A percentile compares a stretch with the other conserved stretches of the same genome.
Evolutionary conservation across 2,329 filamentous ascomycete genomes (phyloP).

Genomic region (Colletotrichum shisoi): DNA sequence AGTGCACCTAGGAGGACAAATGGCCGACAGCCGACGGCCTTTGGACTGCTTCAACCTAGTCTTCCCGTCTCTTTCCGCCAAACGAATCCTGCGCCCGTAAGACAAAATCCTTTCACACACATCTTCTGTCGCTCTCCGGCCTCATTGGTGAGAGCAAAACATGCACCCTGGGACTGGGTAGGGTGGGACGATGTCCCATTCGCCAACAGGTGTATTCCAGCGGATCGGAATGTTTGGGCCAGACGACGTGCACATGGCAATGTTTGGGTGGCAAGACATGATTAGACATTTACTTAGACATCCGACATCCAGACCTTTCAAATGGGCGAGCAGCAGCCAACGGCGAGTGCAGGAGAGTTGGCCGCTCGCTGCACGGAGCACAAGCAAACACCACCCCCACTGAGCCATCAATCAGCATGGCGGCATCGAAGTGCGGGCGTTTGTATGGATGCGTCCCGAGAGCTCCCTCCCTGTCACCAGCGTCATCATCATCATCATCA

Average conservation of each 20-base stretch:
- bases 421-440: slow-evolving; percentile 10
- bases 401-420: too few species aligned
- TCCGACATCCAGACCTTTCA: not conserved
- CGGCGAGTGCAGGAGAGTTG: not conserved
- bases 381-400: not conserved
- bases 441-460: not conserved
- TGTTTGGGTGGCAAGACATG: not conserved
- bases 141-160: not conserved
- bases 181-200: not conserved
- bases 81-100: not conserved
- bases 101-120: too few species aligned
- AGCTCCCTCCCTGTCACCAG: slow-evolving; percentile 13
- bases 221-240: not conserved
- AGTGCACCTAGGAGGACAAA: not conserved
- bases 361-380: not conserved
- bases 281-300: too few species aligned
- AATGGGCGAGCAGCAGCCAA: not conserved
- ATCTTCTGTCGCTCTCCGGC: not conserved
- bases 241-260: not conserved
- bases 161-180: not conserved
- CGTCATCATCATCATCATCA: slow-evolving; percentile 37
- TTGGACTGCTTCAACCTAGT: not conserved
- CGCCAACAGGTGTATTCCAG: not conserved
- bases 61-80: not conserved
- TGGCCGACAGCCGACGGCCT: not conserved